phyloP scores from a whole-genome alignment of 1,139 yeast species.

The Lizanozyma gosingica region DNA sequence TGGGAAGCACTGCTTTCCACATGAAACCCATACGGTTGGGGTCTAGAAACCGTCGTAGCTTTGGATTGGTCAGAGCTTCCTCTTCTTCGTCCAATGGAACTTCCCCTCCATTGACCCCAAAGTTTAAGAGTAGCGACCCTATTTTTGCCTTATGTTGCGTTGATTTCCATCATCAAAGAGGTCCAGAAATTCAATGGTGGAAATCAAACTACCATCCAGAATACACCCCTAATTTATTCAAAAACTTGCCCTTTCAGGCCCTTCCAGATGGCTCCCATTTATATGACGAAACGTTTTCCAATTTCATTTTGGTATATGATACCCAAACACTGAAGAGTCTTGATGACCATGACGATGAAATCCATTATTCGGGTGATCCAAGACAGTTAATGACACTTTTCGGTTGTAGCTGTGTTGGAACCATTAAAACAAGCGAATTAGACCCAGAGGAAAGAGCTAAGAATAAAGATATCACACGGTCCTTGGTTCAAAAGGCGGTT shows the following conservation, averaged over 20 bases:
- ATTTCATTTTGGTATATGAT: slow-evolving; percentile 79
- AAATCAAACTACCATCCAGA: slow-evolving; percentile 48
- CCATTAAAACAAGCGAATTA: slow-evolving; percentile 58
- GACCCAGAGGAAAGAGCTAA: slow-evolving; percentile 34
- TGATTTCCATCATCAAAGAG: slow-evolving; percentile 88
- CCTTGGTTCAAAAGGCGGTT: slow-evolving; percentile 85
- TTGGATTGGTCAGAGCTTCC: background rate
- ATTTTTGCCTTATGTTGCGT: slow-evolving; percentile 84
- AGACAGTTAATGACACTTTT: slow-evolving; percentile 62
- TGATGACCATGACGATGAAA: slow-evolving; percentile 26
- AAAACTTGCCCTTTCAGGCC: slow-evolving; percentile 89
- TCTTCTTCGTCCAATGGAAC: background rate
- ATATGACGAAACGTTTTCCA: slow-evolving; percentile 88
- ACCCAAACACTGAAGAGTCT: slow-evolving; percentile 23
- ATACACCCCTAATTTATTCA: slow-evolving; percentile 51
- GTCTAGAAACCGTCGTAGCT: background rate
- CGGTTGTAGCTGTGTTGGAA: slow-evolving; percentile 91
- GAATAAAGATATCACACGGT: slow-evolving; percentile 67
- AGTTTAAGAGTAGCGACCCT: slow-evolving; percentile 18
- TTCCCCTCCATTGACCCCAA: background rate
- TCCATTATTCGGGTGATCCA: slow-evolving; percentile 38
- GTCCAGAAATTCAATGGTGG: slow-evolving; percentile 96
- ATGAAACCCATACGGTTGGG: background rate
- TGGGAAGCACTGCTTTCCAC: background rate
- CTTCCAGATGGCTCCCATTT: slow-evolving; percentile 92